A percentile compares a stretch with the other conserved stretches of the same genome.
phyloP scores from a whole-genome alignment of 345 rosid species.

The Eucalyptus grandis region DNA sequence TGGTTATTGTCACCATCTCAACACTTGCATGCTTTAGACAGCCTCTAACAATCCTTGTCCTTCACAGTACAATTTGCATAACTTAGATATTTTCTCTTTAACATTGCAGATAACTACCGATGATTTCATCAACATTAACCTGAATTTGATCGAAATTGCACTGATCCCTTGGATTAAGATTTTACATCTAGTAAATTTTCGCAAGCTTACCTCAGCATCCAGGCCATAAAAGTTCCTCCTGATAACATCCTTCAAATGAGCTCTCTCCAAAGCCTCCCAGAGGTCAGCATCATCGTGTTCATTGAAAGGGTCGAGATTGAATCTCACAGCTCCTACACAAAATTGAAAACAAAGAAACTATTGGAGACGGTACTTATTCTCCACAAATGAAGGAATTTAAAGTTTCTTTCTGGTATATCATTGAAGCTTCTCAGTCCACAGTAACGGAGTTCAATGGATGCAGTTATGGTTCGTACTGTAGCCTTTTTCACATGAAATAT shows the following conservation, averaged over 20 bases:
- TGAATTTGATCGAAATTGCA: background rate
- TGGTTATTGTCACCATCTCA: background rate
- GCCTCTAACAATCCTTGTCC: background rate
- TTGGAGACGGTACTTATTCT: background rate
- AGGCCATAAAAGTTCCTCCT: background rate
- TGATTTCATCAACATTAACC: background rate
- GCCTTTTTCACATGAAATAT: background rate
- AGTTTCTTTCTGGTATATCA: background rate
- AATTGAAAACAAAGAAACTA: background rate
- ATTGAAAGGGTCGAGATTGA: slow-evolving; percentile 13
- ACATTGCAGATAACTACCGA: background rate
- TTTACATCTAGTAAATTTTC: background rate
- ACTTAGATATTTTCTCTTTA: background rate
- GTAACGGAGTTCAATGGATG: background rate
- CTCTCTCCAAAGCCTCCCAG: background rate
- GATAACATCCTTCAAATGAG: background rate
- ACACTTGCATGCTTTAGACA: background rate
- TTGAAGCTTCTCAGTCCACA: background rate
- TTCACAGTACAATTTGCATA: background rate
- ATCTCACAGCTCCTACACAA: slow-evolving; percentile 68
- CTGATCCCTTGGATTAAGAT: background rate
- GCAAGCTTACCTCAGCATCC: slow-evolving; percentile 47
- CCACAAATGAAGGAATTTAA: background rate
- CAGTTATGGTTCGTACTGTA: background rate
- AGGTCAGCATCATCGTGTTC: background rate